These are phyloP conservation scores for Hyphodiscus hymeniophilus DNA, from an alignment of 495 filamentous ascomycete species.

Conservation along the genomic window DNA sequence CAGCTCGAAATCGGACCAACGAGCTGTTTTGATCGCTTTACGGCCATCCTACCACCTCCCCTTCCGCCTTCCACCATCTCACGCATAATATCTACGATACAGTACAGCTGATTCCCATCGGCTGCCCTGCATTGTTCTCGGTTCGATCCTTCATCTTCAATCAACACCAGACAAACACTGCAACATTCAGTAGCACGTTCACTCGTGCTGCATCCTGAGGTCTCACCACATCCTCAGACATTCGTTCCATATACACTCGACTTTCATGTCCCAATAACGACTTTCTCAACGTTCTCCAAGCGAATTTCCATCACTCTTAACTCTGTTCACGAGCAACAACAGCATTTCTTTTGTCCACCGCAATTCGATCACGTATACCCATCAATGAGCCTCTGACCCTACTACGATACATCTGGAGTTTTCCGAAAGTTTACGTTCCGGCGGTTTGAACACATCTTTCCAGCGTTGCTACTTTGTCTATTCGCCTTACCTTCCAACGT, in stretches of 20 bases:
- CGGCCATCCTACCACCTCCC: constrained; percentile 18
- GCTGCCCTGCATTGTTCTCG: constrained; percentile 13
- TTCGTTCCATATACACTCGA: constrained; percentile 23
- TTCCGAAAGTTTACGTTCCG: constrained; percentile 19
- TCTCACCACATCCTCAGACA: constrained; percentile 17
- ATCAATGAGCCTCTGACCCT: constrained; percentile 60
- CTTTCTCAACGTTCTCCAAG: constrained; percentile 22
- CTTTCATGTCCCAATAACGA: constrained; percentile 29
- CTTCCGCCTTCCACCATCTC: constrained; percentile 18
- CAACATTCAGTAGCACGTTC: constrained; percentile 21
- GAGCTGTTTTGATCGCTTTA: background rate
- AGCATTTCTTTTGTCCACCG: constrained; percentile 46
- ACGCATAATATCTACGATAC: constrained; percentile 20
- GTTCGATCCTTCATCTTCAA: constrained; percentile 31
- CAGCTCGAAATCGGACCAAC: background rate
- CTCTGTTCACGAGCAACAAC: constrained; percentile 29
- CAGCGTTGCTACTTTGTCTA: constrained; percentile 28
- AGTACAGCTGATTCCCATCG: constrained; percentile 18
- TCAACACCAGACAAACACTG: constrained; percentile 28
- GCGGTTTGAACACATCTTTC: constrained; percentile 19
- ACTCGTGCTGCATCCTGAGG: constrained; percentile 27
- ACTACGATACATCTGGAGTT: constrained; percentile 47
- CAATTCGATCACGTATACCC: constrained; percentile 49
- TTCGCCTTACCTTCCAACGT: background rate
- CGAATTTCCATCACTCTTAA: constrained; percentile 34